Percentiles rank a stretch among this genome's conserved stretches.
phyloP scores from a whole-genome alignment of 108 stramenopile genomes.

The Skeletonema tropicum region DNA sequence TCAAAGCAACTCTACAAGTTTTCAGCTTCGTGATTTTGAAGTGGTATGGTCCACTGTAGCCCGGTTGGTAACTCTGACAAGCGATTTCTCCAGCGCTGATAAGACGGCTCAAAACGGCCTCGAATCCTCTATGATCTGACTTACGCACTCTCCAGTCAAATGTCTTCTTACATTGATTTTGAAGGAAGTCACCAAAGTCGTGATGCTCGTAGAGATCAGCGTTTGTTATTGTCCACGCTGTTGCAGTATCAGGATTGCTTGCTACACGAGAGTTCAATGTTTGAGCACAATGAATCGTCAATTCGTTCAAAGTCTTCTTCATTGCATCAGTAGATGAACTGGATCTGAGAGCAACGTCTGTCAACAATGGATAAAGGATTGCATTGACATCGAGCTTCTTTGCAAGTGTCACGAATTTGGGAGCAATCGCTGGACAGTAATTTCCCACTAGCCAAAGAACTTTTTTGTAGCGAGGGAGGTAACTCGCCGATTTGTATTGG shows the following conservation, averaged over 20 bases:
- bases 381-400: background rate
- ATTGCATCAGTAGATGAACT: background rate
- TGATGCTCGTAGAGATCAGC: background rate
- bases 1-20: constrained; percentile 1
- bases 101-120: background rate
- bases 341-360: constrained; percentile 3
- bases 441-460: background rate
- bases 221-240: constrained; percentile 3
- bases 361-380: constrained; percentile 1
- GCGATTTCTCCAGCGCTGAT: background rate
- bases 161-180: constrained; percentile 10
- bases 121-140: background rate
- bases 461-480: background rate
- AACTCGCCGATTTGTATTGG: background rate
- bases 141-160: constrained; percentile 14
- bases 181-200: background rate
- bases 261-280: background rate
- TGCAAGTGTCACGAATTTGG: constrained; percentile 4
- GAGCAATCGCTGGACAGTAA: constrained; percentile 8
- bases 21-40: constrained; percentile 26
- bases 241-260: background rate
- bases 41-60: background rate
- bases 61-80: background rate
- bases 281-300: constrained; percentile 8
- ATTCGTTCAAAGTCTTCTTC: background rate